phyloP scores from a whole-genome alignment of 2,329 filamentous ascomycete genomes.

The Colletotrichum sublineola region DNA sequence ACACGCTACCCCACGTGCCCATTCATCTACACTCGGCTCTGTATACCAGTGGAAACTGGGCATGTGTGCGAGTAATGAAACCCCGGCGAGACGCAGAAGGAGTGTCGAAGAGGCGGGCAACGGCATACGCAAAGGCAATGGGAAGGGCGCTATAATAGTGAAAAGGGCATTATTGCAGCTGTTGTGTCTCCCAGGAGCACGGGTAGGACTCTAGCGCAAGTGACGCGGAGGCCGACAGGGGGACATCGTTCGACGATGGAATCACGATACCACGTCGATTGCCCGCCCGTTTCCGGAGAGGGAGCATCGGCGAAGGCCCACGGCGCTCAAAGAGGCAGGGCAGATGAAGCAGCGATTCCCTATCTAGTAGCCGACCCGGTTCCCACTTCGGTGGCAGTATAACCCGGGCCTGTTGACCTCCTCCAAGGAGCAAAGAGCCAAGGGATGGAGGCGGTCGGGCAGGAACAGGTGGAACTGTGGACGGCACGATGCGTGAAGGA shows the following conservation, averaged over 20 bases:
- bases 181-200: constrained; percentile 4
- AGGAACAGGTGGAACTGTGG: not conserved
- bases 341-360: constrained; percentile 29
- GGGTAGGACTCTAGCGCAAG: constrained; percentile 15
- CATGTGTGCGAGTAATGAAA: constrained; percentile 18
- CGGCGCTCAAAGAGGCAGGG: constrained; percentile 17
- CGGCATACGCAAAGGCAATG: constrained; percentile 11
- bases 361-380: constrained; percentile 18
- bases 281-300: constrained; percentile 12
- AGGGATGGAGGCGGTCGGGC: not conserved
- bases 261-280: constrained; percentile 12
- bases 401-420: not conserved
- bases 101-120: constrained; percentile 6
- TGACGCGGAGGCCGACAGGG: constrained; percentile 17
- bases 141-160: constrained; percentile 18
- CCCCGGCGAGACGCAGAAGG: constrained; percentile 2
- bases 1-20: constrained; percentile 8
- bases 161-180: constrained; percentile 6
- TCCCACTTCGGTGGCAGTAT: constrained; percentile 7
- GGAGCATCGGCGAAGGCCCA: constrained; percentile 12
- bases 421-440: not conserved
- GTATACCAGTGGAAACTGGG: not conserved
- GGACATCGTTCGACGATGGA: constrained; percentile 18
- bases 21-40: constrained; percentile 7
- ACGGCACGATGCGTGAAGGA: not conserved